phyloP scores from a whole-genome alignment of 2,329 filamentous ascomycete genomes.

The Fusarium metavorans region DNA sequence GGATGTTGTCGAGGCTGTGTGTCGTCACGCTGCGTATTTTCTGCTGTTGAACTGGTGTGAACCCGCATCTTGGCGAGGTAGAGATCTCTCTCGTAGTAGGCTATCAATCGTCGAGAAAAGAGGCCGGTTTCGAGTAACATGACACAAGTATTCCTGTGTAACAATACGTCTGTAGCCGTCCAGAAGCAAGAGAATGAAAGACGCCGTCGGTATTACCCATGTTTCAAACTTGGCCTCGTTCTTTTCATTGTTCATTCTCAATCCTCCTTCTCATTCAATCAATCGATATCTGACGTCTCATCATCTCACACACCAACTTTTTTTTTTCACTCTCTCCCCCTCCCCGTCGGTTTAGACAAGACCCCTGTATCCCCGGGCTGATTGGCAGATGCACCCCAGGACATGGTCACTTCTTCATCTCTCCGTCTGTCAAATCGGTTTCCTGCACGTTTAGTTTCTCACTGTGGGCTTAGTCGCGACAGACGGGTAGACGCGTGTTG shows the following conservation, averaged over 20 bases:
- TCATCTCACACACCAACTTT: slow-evolving; percentile 23
- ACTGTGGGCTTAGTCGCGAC: slow-evolving; percentile 26
- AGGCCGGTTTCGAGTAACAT: not conserved
- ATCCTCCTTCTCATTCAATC: slow-evolving; percentile 11
- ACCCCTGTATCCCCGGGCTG: slow-evolving; percentile 35
- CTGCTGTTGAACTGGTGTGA: slow-evolving; percentile 37
- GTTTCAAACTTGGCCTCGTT: slow-evolving; percentile 20
- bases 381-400: slow-evolving; percentile 45
- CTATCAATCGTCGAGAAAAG: not conserved
- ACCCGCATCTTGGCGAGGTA: slow-evolving; percentile 35
- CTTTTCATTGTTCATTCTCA: slow-evolving; percentile 1
- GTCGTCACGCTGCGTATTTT: slow-evolving; percentile 41
- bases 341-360: slow-evolving; percentile 36
- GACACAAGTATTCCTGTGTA: not conserved
- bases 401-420: slow-evolving; percentile 40
- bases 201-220: not conserved
- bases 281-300: slow-evolving; percentile 41
- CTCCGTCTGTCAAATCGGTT: slow-evolving; percentile 44
- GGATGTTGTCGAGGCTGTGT: slow-evolving; percentile 40
- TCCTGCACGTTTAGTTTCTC: slow-evolving; percentile 39
- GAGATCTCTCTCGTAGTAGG: not conserved
- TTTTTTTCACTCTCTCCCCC: slow-evolving; percentile 25
- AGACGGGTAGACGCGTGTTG: slow-evolving; percentile 30
- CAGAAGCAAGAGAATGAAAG: not conserved
- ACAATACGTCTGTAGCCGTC: not conserved